These are phyloP conservation scores for Graphium sp. DNA, from an alignment of 2,329 filamentous ascomycete genomes.

Conservation along the genomic window DNA sequence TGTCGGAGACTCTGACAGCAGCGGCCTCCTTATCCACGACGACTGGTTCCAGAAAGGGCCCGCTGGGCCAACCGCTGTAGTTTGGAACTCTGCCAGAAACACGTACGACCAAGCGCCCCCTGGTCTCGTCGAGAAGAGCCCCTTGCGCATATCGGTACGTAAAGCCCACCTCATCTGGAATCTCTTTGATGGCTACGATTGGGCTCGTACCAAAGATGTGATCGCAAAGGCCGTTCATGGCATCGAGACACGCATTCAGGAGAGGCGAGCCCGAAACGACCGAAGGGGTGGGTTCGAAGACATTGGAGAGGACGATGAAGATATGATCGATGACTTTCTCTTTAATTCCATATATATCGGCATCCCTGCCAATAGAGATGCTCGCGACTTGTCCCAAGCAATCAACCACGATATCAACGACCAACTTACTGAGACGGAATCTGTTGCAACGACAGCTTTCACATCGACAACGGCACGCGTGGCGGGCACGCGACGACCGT, in stretches of 20 bases:
- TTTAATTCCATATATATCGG: constrained; percentile 99
- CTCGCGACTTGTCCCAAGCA: constrained; percentile 60
- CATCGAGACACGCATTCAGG: constrained; percentile 66
- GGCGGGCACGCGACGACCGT: constrained; percentile 16
- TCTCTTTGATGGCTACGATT: constrained; percentile 93
- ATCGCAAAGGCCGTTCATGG: constrained; percentile 81
- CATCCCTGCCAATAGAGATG: constrained; percentile 73
- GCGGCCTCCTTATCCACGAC: constrained; percentile 56
- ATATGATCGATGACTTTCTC: constrained; percentile 80
- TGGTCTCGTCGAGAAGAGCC: constrained; percentile 44
- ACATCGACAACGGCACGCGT: constrained; percentile 39
- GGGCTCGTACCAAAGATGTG: constrained; percentile 70
- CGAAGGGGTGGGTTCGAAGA: constrained; percentile 36
- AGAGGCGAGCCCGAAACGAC: constrained; percentile 45
- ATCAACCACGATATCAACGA: constrained; percentile 88
- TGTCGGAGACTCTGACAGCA: constrained; percentile 25
- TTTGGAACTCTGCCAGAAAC: constrained; percentile 67
- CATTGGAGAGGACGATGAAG: constrained; percentile 65
- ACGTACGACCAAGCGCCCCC: constrained; percentile 53
- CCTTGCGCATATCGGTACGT: constrained; percentile 61
- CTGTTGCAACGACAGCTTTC: constrained; percentile 60
- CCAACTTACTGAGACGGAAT: constrained; percentile 74
- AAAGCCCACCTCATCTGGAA: constrained; percentile 97
- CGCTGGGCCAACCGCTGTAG: constrained; percentile 48
- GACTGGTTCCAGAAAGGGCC: constrained; percentile 56